Percentiles rank a stretch among this genome's conserved stretches.
Evolutionary conservation across 192 early-diverging fungal genomes (phyloP).

Genomic region (Linnemannia zychae): DNA sequence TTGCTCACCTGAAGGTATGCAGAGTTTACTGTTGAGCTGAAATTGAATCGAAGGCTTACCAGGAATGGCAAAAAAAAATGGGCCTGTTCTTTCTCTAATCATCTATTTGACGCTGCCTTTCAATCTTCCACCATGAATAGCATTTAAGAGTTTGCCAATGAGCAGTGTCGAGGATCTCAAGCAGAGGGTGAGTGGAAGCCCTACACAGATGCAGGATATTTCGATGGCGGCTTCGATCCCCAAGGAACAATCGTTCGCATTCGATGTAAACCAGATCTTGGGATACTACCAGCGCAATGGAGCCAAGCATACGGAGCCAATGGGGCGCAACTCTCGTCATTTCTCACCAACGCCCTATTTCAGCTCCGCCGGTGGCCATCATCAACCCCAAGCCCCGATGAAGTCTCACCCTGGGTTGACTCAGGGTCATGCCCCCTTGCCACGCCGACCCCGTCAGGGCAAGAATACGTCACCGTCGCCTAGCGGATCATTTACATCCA

Average conservation of each 20-base stretch:
- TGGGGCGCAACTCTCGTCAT: constrained; percentile 48
- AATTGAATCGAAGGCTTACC: not conserved
- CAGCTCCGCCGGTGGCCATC: constrained; percentile 20
- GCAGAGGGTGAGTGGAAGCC: not conserved
- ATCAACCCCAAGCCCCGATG: constrained; percentile 10
- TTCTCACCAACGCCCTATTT: constrained; percentile 54
- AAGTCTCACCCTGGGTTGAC: constrained; percentile 45
- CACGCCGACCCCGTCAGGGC: constrained; percentile 42
- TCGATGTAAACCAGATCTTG: constrained; percentile 47
- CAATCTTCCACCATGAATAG: constrained; percentile 4
- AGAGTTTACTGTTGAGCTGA: not conserved
- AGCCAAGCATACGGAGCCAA: constrained; percentile 12
- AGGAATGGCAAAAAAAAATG: not conserved
- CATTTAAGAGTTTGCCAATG: constrained; percentile 27
- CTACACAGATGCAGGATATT: constrained; percentile 13
- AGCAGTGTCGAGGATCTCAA: constrained; percentile 26
- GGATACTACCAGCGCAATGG: constrained; percentile 38
- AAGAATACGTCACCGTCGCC: constrained; percentile 39
- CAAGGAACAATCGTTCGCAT: constrained; percentile 48
- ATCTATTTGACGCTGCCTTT: not conserved
- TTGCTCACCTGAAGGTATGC: constrained; percentile 40
- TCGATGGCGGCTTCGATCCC: constrained; percentile 19
- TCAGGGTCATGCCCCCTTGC: constrained; percentile 39
- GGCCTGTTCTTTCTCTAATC: not conserved
- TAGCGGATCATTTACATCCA: not conserved